Base-by-base conservation (phyloP, 192 early-diverging fungal species). In the Funneliformis mosseae region DNA sequence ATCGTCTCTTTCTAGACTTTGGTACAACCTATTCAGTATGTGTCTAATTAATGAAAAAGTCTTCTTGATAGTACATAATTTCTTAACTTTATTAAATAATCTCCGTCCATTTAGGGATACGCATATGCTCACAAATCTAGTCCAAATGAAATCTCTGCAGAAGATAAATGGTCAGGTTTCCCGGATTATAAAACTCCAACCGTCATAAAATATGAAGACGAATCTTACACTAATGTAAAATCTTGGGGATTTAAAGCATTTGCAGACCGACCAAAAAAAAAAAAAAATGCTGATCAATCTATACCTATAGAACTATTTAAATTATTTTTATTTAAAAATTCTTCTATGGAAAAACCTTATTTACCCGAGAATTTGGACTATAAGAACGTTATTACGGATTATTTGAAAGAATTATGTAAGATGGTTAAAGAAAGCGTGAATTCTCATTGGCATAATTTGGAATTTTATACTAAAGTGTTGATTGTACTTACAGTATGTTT, bases 231-330 rank as follows among this genome's bases (percentile, higher is more conserved):
- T 55, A 55, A 14, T 21, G 21, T 55, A 55, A 55, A 55, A 5
- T 21, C 50, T 55, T 55, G 50, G 50, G 50, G 50, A 18, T 55
- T 55, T 55, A 18, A 21, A 7, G 50, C 50, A 14, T 55, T 55
- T 55, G 50, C 16, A 55, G 21, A 7, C 5, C 50, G 16, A 55
- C 21, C 50, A 16, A 55, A 6, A 6, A 55, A 18, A 55, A 55
- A 18, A 16, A 55, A n/a, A 18, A 55, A 21, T 55, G 50, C 21
- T 55, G 16, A 55, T 55, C 18, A 55, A n/a, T 55, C 50, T 55
- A 55, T 14, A 16, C 50, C 50, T n/a, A 18, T 55, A 55, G 74
- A 75, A 60, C 39, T 75, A 60, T 75, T 75, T 60, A 75, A 75
- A 75, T 50, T 75, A 3, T 38, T 27, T 75, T 41, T 69, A 41